Evolutionary conservation across 2,329 filamentous ascomycete genomes (phyloP).

Genomic region (Penicillium sp.): DNA sequence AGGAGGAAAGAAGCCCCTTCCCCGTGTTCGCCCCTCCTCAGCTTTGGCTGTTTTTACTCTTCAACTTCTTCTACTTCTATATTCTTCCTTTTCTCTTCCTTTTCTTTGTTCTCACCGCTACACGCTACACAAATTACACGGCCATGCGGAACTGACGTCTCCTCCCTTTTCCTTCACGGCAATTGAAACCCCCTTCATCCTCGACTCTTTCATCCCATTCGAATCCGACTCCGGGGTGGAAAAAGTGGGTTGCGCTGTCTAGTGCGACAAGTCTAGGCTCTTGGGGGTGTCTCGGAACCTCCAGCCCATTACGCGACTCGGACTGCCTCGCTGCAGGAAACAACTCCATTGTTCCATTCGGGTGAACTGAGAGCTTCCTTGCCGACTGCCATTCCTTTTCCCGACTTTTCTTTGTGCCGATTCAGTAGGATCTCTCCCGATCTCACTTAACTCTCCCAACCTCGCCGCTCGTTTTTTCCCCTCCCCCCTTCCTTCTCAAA

Average conservation of each 20-base stretch:
- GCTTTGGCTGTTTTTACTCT: conserved; percentile 1
- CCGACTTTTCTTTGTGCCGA: conserved; percentile 10
- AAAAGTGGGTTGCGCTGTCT: conserved; percentile 6
- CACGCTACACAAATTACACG: not conserved
- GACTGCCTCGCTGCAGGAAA: conserved; percentile 28
- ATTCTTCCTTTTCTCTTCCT: not conserved
- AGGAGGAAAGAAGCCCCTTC: conserved; percentile 25
- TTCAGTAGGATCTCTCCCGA: conserved; percentile 2
- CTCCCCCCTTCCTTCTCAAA: not conserved
- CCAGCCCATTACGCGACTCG: conserved; percentile 23
- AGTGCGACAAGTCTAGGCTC: not conserved
- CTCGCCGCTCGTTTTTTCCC: conserved; percentile 3
- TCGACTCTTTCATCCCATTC: conserved; percentile 1
- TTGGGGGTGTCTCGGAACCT: conserved; percentile 22
- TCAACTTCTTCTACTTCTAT: conserved; percentile 6
- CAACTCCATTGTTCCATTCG: conserved; percentile 33
- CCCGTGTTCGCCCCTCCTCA: conserved; percentile 22
- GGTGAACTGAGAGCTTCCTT: conserved; percentile 15
- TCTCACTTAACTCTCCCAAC: not conserved
- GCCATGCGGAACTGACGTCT: conserved; percentile 16
- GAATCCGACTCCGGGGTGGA: not conserved
- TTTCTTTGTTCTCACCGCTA: conserved; percentile 6
- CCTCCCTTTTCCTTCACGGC: conserved; percentile 4
- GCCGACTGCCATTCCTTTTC: conserved; percentile 19
- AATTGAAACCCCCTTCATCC: conserved; percentile 5